Conservation (phyloP, 306 rosid species). For the Cyamopsis tetragonoloba region DNA sequence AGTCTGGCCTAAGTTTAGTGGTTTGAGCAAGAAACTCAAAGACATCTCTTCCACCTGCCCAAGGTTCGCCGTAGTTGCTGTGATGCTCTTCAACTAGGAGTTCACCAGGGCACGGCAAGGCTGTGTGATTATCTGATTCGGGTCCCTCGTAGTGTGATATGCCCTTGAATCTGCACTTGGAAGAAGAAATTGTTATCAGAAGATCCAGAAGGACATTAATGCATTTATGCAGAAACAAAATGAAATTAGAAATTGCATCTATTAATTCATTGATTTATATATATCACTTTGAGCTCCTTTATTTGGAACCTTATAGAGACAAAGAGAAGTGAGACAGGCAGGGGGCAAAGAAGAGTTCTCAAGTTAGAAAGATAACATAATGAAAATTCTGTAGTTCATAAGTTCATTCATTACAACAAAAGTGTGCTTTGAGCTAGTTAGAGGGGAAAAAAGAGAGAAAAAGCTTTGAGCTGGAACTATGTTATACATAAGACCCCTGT, state of each 20-base stretch:
- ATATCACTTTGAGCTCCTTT: background rate
- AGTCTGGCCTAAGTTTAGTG: conserved; percentile 52
- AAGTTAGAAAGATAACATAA: conserved; percentile 1
- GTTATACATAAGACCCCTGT: background rate
- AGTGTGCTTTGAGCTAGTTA: background rate
- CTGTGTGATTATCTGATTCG: conserved; percentile 58
- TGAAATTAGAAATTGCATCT: background rate
- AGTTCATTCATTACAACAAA: background rate
- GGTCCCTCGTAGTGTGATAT: conserved; percentile 81
- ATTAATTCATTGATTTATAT: background rate
- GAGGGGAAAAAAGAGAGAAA: background rate
- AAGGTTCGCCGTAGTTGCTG: conserved; percentile 94
- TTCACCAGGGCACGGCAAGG: conserved; percentile 84
- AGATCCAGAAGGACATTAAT: background rate
- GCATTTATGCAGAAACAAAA: background rate
- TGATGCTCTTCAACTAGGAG: conserved; percentile 92
- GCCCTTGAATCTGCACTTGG: conserved; percentile 59
- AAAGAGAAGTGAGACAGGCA: background rate
- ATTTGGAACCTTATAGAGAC: background rate
- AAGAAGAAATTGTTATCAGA: background rate
- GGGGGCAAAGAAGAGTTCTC: background rate
- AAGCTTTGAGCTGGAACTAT: background rate
- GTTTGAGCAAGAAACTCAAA: conserved; percentile 78
- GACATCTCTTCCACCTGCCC: conserved; percentile 96
- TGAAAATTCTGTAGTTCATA: background rate